These are phyloP conservation scores for Amaranthus hypochondriacus DNA, from an alignment of 148 eudicot species.

Conservation along the genomic window DNA sequence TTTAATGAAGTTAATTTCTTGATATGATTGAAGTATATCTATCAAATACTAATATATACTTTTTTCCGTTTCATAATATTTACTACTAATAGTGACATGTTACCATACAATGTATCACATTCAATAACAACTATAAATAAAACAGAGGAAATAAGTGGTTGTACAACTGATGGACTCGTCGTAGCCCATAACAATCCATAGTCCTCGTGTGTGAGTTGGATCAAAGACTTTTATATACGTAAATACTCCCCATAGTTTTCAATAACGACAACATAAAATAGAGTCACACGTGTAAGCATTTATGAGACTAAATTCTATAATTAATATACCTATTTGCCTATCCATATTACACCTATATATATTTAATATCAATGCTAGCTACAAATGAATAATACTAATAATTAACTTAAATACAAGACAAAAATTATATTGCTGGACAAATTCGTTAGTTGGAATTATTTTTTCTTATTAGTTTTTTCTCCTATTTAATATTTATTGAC, in stretches of 20 bases:
- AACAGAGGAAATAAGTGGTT: background rate
- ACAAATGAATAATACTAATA: background rate
- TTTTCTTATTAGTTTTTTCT: no score
- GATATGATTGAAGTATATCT: no score
- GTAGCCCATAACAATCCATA: background rate
- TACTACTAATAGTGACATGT: no score
- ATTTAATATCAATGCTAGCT: background rate
- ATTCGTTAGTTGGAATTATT: no score
- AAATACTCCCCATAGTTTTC: background rate
- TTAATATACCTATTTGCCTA: conserved; percentile 2
- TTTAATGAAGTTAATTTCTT: no score
- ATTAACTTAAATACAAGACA: background rate
- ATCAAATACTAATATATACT: no score
- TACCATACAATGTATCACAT: no score
- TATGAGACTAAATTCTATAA: conserved; percentile 19
- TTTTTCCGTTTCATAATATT: no score
- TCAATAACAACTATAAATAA: no score
- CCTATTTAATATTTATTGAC: no score
- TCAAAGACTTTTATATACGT: background rate
- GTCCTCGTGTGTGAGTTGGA: conserved; percentile 24
- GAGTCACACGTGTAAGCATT: conserved; percentile 35
- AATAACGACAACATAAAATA: conserved; percentile 25
- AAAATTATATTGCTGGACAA: background rate
- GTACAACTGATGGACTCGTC: background rate
- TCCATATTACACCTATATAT: background rate